Evolutionary conservation across 2,329 filamentous ascomycete genomes (phyloP), one percentile per base, ranked within the genome.

Genomic region (Acrocalymma vagum): DNA sequence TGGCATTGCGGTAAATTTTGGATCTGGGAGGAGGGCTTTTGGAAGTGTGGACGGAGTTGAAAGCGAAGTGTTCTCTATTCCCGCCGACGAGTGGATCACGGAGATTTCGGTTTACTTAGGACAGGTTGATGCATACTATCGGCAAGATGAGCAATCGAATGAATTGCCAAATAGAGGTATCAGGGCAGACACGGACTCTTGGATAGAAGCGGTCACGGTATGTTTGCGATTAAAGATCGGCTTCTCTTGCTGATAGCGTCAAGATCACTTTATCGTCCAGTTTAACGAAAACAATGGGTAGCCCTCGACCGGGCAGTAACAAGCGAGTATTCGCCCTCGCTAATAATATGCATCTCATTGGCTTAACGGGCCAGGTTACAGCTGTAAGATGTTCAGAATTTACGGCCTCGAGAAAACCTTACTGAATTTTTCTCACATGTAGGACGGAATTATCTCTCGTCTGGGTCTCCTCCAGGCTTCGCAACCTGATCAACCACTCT

Each of bases 391-490:
- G 11, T 20, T 11, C 14, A 11, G n/a, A n/a, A 5, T 17, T 7
- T n/a, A 9, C 24, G 16, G 13, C 13, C 22, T 32, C 31, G 24
- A 18, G 25, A 13, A 15, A 15, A n/a, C 2, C 13, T 31, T 23
- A 21, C n/a, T 5, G 13, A 11, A 33, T 22, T 22, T 22, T 17
- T 10, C 10, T 14, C 28, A 20, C 33, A 8, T 15, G 2, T 21
- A 53, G 46, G 35, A 45, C 27, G 46, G 50, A 17, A 26, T 27
- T 6, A 48, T 53, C 13, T 39, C 40, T 8, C 36, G 37, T 23
- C 33, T 53, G 18, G 39, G 36, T 20, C 40, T 53, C 21, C 39
- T 53, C n/a, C 50, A 51, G 47, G 42, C 42, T 9, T 14, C 33
- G 32, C 21, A 22, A 10, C 38, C 29, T 11, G 26, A 27, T 24